phyloP scores from a whole-genome alignment of 495 filamentous ascomycete genomes.

The Opeltia flavorubescens region DNA sequence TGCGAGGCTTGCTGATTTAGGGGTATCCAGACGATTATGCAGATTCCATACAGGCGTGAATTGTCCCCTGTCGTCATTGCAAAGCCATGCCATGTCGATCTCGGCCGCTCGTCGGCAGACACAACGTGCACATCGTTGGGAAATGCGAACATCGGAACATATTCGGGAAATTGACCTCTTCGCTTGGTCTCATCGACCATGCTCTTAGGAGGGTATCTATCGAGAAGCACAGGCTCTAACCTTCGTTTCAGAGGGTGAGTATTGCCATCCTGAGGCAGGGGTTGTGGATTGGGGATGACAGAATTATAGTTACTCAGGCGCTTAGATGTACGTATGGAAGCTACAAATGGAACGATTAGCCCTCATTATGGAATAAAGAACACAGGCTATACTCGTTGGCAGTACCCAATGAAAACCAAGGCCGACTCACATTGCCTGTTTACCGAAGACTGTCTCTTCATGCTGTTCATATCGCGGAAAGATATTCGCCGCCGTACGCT shows the following conservation, averaged over 20 bases:
- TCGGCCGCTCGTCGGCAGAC: conserved; percentile 81
- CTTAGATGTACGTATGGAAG: conserved; percentile 78
- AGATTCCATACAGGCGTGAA: conserved; percentile 81
- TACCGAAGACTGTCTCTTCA: conserved; percentile 72
- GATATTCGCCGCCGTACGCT: conserved; percentile 80
- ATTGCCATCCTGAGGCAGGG: conserved; percentile 72
- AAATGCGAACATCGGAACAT: conserved; percentile 98
- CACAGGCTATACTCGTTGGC: conserved; percentile 12
- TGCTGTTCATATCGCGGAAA: conserved; percentile 84
- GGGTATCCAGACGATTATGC: conserved; percentile 85
- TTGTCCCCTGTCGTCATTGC: conserved; percentile 92
- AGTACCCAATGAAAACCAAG: conserved; percentile 2
- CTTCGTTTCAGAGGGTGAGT: conserved; percentile 91
- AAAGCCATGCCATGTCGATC: conserved; percentile 96
- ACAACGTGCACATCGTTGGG: conserved; percentile 96
- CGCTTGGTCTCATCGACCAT: conserved; percentile 69
- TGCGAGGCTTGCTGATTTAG: conserved; percentile 69
- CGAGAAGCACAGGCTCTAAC: conserved; percentile 87
- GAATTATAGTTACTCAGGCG: conserved; percentile 95
- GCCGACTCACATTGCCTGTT: conserved; percentile 59
- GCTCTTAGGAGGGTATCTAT: conserved; percentile 77
- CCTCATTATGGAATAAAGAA: conserved; percentile 16
- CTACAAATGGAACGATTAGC: conserved; percentile 29
- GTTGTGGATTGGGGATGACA: conserved; percentile 86
- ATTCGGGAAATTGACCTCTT: conserved; percentile 85